Base-by-base conservation (phyloP, 169 alveolate species). In the Cytauxzoon felis region DNA sequence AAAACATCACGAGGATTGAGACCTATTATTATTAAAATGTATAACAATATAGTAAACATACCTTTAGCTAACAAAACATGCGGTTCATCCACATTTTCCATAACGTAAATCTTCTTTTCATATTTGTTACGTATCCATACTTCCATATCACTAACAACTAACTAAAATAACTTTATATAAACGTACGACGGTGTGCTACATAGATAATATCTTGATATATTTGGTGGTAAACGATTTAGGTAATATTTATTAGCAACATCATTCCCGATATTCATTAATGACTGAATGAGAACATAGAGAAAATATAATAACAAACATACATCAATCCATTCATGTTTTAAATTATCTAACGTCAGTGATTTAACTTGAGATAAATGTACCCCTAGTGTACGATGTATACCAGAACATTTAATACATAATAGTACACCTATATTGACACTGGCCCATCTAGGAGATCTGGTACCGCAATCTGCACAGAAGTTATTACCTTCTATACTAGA, bases 391-490 rank as follows among this genome's bases (percentile, higher is more conserved):
- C 99, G 83, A 71, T 96, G 99, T 23, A 91, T 76, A 13, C 99
- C 99, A 48, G 97, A 92, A 82, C 99, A 96, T 60, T 94, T 94
- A 38, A 96, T 92, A 59, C 99, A 96, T 21, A 96, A 73, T 75
- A 85, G 76, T 18, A 94, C 93, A 24, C 99, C 99, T 19, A 94
- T 84, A 66, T 94, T 94, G 29, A 94, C 84, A 50, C 96, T 88
- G 5, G 98, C 98, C 99, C 99, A 96, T 34, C 97, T 72, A 6
- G 99, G 99, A 45, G 93, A 80, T 24, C 92, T 69, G 30, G 93
- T 82, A 21, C 95, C 93, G 61, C 99, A 96, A 65, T 96, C 99
- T 11, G 99, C 99, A 81, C 99, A 95, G 49, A 42, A 67, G 68
- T 80, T 88, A 84, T 94, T 94, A 64, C 96, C 96, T 38, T 80